Base-by-base conservation (phyloP, 2,329 filamentous ascomycete genomes). In the Periconia sp. region DNA sequence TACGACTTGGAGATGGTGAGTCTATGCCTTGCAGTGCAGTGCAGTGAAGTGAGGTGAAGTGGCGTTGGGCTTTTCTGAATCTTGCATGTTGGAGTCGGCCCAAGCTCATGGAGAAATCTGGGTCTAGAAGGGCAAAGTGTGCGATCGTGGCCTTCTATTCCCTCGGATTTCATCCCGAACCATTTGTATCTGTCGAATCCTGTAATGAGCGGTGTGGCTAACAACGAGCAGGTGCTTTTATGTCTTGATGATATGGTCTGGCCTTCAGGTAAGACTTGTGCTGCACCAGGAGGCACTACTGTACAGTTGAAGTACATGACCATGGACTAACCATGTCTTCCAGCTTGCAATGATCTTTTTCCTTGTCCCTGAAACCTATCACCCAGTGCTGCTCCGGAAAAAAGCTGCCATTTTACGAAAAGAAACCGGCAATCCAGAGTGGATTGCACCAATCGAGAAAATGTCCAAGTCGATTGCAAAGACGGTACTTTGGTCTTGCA, bases 351-450 rank as follows among this genome's bases (percentile, higher is more conserved):
- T 85, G 54, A 86, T 96, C 49, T 68, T 86, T 33, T 69, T 91
- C 33, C 79, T 92, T 42, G 91, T 96, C 2, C 92, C 92, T 6
- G 92, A 97, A 76, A 97, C 92, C 1, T 96, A 94, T 71, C 90
- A 81, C 57, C 82, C 82, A 19, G 82, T 92, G 15, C 76, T 94
- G 45, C 78, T 96, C 41, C 83, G 86, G 49, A 80, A 82, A 43
- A 95, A 94, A 70, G 92, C 92, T 2, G 78, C 79, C 50, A 79
- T 79, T 52, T 71, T 92, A 31, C 86, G 92, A 50, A 82, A 85
- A 68, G 85, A 89, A 55, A 96, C 90, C 0, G 88, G 89, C n/a
- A 87, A 96, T 62, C 81, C 86, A 33, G 79, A 86, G 56, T 96
- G 87, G 82, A 81, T 82, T 56, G 90, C 92, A 8, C 87, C 90